These are phyloP conservation scores for Coemansia sp. DNA, from an alignment of 192 early-diverging fungal species.

Conservation along the genomic window DNA sequence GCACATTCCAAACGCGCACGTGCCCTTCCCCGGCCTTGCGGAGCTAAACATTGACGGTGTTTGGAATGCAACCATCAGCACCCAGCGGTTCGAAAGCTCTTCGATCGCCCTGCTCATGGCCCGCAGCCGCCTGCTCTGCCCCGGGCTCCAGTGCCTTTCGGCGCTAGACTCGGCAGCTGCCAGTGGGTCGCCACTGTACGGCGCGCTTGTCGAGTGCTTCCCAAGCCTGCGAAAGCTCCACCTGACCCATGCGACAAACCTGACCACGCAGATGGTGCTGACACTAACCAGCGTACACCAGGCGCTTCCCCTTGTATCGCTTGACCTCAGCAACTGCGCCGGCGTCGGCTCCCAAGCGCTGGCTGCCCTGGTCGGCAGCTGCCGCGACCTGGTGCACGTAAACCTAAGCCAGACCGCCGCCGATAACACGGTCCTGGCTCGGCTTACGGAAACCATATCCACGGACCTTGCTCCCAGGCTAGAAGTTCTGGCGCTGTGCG, in stretches of 20 bases:
- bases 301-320: constrained; percentile 11
- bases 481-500: constrained; percentile 22
- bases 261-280: constrained; percentile 4
- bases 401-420: constrained; percentile 27
- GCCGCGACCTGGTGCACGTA: constrained; percentile 20
- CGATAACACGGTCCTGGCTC: constrained; percentile 19
- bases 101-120: neutral
- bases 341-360: constrained; percentile 10
- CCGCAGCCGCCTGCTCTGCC: constrained; percentile 5
- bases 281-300: neutral
- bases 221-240: constrained; percentile 18
- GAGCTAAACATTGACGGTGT: constrained; percentile 34
- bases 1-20: constrained; percentile 3
- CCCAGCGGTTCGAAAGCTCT: constrained; percentile 13
- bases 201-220: constrained; percentile 5
- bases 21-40: constrained; percentile 18
- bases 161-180: constrained; percentile 14
- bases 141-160: constrained; percentile 13
- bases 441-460: constrained; percentile 6
- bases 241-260: constrained; percentile 7
- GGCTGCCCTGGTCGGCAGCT: constrained; percentile 7
- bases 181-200: neutral
- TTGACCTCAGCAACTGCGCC: constrained; percentile 35
- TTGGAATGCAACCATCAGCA: constrained; percentile 11
- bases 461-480: neutral